Evolutionary conservation across 1,284 basidiomycete species (phyloP), one percentile per base, ranked within the genome.

Genomic region (Fomes fomentarius): DNA sequence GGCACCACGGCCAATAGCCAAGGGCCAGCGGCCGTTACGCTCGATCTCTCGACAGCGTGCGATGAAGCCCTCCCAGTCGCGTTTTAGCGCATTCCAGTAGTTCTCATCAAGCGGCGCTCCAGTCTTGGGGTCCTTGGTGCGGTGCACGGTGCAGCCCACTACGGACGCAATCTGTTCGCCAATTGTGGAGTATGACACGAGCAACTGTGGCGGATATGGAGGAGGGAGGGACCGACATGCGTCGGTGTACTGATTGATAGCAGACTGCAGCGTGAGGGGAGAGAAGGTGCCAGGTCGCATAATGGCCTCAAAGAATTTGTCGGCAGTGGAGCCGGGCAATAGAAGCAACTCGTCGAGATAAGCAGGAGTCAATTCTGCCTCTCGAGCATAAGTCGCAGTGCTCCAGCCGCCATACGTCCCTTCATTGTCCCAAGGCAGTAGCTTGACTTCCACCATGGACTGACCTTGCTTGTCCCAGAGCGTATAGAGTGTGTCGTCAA

Each of bases 61-160:
- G 59, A 96, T 85, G 66, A 96, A 93, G 1, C 94, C 92, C 65
- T 96, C 90, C 93, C 94, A 97, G 64, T 97, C 93, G 35, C 91
- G 77, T 69, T 93, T 95, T 59, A 96, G 73, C 0, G 87, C 85
- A 63, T 84, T 89, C 83, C 91, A 89, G 69, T 92, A 95, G 49
- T 85, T 85, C 44, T 85, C 84, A 62, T 94, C 80, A 56, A 91
- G 84, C 34, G 85, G 78, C 19, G 87, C 87, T 10, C 94, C 94
- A 0, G 91, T 94, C 57, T 86, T 84, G 0, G 85, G 78, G 65
- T 93, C 90, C 34, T 81, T 81, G 60, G 84, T 81, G 37, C 95
- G 77, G 50, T 78, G 79, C 25, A 96, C 85, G 1, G 90, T 89
- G 62, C 87, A 93, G 1, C 94, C 95, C 19, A 97, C 92, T n/a